Percentiles rank a stretch among this genome's conserved stretches.
Conservation (phyloP, 2,329 filamentous ascomycete genomes). For the Tolypocladium pustulatum region DNA sequence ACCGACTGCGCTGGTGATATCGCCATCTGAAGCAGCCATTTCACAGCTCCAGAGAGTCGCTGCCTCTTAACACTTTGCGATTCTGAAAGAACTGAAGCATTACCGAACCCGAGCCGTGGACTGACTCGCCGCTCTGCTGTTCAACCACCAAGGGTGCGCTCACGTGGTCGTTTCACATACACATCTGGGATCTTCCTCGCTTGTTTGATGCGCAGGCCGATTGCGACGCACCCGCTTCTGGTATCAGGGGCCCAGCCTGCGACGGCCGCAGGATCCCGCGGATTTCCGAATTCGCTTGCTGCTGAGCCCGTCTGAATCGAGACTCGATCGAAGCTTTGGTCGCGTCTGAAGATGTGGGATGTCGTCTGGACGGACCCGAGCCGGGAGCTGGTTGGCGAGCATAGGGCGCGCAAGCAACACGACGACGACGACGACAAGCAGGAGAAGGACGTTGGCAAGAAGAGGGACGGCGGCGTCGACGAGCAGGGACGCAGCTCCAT, state of each 20-base stretch:
- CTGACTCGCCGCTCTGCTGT: background rate
- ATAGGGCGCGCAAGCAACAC: slow-evolving; percentile 32
- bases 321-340: background rate
- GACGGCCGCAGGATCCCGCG: background rate
- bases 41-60: background rate
- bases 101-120: background rate
- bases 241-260: background rate
- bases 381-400: slow-evolving; percentile 41
- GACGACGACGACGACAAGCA: slow-evolving; percentile 7
- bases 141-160: background rate
- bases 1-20: background rate
- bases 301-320: background rate
- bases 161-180: background rate
- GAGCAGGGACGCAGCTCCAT: slow-evolving; percentile 18
- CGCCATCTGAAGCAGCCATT: background rate
- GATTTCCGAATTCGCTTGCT: background rate
- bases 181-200: background rate
- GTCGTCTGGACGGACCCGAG: slow-evolving; percentile 48
- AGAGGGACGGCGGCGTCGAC: background rate
- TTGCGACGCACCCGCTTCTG: background rate
- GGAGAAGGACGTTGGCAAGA: background rate
- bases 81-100: background rate
- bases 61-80: background rate
- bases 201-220: background rate
- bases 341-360: slow-evolving; percentile 37